A percentile compares a stretch with the other conserved stretches of the same genome.
Evolutionary conservation across 2,329 filamentous ascomycete species (phyloP).

Genomic region (Cordyceps sp.): DNA sequence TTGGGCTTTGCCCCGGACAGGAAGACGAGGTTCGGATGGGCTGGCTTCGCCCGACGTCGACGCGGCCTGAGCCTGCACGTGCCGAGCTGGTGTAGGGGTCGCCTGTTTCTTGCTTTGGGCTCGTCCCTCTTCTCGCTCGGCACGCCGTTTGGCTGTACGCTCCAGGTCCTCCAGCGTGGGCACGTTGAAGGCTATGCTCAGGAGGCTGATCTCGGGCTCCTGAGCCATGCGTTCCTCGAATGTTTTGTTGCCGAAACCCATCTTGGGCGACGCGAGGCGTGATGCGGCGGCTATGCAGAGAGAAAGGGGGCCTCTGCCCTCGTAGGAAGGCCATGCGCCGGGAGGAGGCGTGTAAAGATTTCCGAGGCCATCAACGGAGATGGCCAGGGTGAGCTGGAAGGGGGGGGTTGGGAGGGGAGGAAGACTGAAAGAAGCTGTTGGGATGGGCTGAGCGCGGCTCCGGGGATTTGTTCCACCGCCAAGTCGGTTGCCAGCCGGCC

Average conservation of each 20-base stretch:
- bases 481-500: too few species aligned
- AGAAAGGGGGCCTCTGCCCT: too few species aligned
- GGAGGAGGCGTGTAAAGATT: too few species aligned
- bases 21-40: too few species aligned
- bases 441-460: too few species aligned
- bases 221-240: conserved; percentile 1
- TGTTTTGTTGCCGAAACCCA: conserved; percentile 5
- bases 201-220: conserved; percentile 5
- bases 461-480: too few species aligned
- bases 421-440: too few species aligned
- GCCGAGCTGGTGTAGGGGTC: background rate
- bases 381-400: too few species aligned
- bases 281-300: background rate
- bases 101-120: background rate
- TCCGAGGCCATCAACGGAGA: too few species aligned
- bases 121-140: background rate
- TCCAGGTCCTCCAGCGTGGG: conserved; percentile 5
- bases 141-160: conserved; percentile 1
- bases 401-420: too few species aligned
- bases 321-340: too few species aligned
- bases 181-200: conserved; percentile 7
- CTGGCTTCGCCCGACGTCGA: background rate
- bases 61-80: background rate
- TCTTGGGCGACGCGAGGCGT: background rate
- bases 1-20: background rate